These are phyloP conservation scores for Gossypium mustelinum DNA, from an alignment of 345 rosid species.

Conservation along the genomic window DNA sequence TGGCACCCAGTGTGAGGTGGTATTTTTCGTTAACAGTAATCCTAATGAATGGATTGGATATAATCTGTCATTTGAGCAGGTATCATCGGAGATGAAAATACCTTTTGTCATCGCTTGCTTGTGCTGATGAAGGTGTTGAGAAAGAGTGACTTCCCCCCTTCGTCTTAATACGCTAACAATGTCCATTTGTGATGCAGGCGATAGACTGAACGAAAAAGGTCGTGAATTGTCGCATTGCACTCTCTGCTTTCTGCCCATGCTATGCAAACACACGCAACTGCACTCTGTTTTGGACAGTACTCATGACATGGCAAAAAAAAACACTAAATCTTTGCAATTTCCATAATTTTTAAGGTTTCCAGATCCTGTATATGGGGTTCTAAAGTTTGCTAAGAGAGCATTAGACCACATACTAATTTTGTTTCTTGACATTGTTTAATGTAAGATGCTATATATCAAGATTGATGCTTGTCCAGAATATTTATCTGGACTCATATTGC, in stretches of 20 bases:
- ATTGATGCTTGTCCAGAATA: neutral
- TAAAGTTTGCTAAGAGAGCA: neutral
- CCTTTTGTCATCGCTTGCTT: neutral
- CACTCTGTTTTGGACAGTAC: conserved; percentile 1
- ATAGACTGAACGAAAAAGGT: too few relatives aligned
- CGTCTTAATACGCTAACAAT: neutral
- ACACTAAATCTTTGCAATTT: neutral
- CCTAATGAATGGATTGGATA: neutral
- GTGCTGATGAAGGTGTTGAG: neutral
- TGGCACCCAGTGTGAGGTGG: neutral
- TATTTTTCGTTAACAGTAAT: neutral
- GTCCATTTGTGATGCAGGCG: conserved; percentile 7
- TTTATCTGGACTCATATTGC: neutral
- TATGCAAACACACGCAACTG: neutral
- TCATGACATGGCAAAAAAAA: neutral
- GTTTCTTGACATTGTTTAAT: neutral
- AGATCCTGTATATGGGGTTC: neutral
- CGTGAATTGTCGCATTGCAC: neutral
- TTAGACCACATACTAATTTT: conserved; percentile 7
- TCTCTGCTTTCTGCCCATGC: neutral
- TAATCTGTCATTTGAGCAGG: neutral
- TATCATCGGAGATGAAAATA: neutral
- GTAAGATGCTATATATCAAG: neutral
- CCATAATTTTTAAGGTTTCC: conserved; percentile 1
- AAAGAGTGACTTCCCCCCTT: neutral